These are phyloP conservation scores for Conticribra guillardii DNA, from an alignment of 108 stramenopile genomes.

Conservation along the genomic window DNA sequence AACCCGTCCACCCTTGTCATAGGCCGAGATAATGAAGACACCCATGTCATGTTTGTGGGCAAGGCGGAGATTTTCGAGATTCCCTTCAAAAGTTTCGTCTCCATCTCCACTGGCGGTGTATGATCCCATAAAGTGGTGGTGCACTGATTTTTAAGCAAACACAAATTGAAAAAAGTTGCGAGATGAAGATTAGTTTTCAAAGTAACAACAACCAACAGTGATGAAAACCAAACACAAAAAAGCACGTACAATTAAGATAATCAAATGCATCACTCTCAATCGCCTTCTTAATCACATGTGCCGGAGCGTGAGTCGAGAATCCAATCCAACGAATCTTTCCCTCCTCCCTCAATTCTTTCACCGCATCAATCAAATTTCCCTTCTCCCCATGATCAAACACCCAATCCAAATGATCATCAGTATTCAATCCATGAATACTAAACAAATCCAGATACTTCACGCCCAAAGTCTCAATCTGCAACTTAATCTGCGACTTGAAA, in stretches of 20 bases:
- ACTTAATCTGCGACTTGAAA: slow-evolving; percentile 63
- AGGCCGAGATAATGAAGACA: slow-evolving; percentile 85
- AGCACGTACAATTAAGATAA: slow-evolving; percentile 67
- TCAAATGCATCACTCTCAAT: slow-evolving; percentile 85
- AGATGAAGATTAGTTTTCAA: not conserved
- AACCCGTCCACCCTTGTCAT: slow-evolving; percentile 88
- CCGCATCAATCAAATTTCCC: slow-evolving; percentile 70
- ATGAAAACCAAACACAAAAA: not conserved
- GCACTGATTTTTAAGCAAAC: slow-evolving; percentile 41
- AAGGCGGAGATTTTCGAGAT: slow-evolving; percentile 64
- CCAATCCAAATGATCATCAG: slow-evolving; percentile 61
- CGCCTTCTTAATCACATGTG: slow-evolving; percentile 62
- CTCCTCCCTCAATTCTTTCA: slow-evolving; percentile 58
- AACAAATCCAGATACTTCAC: slow-evolving; percentile 89
- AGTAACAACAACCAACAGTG: not conserved
- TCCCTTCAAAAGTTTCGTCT: slow-evolving; percentile 54
- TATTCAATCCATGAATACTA: slow-evolving; percentile 85
- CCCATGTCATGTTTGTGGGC: slow-evolving; percentile 84
- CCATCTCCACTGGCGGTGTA: slow-evolving; percentile 84
- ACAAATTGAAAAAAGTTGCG: not conserved
- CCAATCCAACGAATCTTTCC: slow-evolving; percentile 87
- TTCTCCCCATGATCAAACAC: slow-evolving; percentile 61
- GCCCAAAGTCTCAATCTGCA: slow-evolving; percentile 64
- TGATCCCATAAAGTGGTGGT: slow-evolving; percentile 88
- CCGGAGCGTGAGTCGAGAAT: slow-evolving; percentile 86